phyloP scores from a whole-genome alignment of 805 yeast species.

The Torulaspora microellipsoides region DNA sequence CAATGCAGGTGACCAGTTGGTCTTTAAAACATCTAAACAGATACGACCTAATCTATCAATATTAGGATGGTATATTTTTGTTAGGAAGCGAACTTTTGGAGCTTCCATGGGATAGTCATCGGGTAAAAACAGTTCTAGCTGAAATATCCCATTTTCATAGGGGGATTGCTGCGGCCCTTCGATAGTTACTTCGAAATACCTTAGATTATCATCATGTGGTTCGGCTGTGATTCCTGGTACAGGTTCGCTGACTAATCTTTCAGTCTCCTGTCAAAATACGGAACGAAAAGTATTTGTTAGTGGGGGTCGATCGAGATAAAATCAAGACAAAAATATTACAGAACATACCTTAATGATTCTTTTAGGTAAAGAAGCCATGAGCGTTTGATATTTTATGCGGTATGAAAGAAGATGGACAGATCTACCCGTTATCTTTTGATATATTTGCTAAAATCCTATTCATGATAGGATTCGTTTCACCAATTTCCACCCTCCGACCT shows the following conservation, averaged over 20 bases:
- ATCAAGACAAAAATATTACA: not conserved
- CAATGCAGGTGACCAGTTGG: conserved; percentile 96
- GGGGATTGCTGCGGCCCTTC: conserved; percentile 92
- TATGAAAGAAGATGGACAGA: too few species aligned
- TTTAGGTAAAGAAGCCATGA: conserved; percentile 59
- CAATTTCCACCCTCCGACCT: too few species aligned
- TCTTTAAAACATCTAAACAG: conserved; percentile 89
- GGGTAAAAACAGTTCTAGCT: conserved; percentile 82
- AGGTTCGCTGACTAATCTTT: conserved; percentile 85
- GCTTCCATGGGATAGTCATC: conserved; percentile 99
- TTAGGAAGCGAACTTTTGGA: conserved; percentile 89
- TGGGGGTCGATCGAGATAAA: not conserved
- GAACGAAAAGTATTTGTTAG: not conserved
- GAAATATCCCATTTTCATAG: conserved; percentile 78
- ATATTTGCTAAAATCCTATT: too few species aligned
- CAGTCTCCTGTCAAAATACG: conserved; percentile 63
- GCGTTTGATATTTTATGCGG: too few species aligned
- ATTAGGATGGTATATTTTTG: conserved; percentile 94
- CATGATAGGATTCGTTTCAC: too few species aligned
- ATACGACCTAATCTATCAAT: conserved; percentile 93
- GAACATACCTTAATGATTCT: conserved; percentile 76
- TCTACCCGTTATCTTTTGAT: not conserved
- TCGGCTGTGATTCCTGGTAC: conserved; percentile 92
- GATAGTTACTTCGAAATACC: conserved; percentile 87
- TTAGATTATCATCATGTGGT: conserved; percentile 90